These are phyloP conservation scores for Sclerotinia nivalis DNA, from an alignment of 2,329 filamentous ascomycete genomes.

Conservation along the genomic window DNA sequence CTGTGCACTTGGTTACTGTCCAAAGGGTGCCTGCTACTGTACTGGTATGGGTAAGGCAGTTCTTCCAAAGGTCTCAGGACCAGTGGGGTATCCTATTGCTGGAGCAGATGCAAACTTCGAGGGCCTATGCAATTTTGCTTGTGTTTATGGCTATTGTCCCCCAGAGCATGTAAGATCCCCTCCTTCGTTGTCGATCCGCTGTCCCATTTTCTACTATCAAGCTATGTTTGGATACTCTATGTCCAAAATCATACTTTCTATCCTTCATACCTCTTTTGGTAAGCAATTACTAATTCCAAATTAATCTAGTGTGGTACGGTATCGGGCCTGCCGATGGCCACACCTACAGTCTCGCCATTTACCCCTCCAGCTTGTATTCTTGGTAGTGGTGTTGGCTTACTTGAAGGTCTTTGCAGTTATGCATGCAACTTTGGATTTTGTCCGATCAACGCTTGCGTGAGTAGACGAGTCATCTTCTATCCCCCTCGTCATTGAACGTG, in stretches of 20 bases:
- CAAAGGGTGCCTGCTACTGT: conserved; percentile 18
- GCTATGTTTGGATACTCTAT: neutral
- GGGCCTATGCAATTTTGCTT: conserved; percentile 13
- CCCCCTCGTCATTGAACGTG: neutral
- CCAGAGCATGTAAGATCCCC: neutral
- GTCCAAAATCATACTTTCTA: neutral
- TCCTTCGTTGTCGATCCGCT: neutral
- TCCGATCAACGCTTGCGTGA: neutral
- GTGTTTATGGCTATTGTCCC: conserved; percentile 14
- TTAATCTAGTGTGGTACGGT: neutral
- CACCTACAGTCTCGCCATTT: conserved; percentile 12
- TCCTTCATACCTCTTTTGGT: neutral
- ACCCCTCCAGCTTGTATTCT: neutral
- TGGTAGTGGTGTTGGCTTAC: neutral
- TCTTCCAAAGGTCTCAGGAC: neutral
- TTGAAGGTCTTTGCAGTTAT: conserved; percentile 7
- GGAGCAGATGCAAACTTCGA: conserved; percentile 6
- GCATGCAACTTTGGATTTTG: conserved; percentile 19
- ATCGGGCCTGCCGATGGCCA: neutral
- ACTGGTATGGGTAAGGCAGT: conserved; percentile 6
- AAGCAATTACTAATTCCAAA: neutral
- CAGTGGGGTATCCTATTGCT: conserved; percentile 2
- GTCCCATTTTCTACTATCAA: neutral
- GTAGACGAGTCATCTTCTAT: neutral
- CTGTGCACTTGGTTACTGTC: conserved; percentile 33